Evolutionary conservation across 2,329 filamentous ascomycete species (phyloP), one percentile per base, ranked within the genome.

Genomic region (Dothistroma pini): DNA sequence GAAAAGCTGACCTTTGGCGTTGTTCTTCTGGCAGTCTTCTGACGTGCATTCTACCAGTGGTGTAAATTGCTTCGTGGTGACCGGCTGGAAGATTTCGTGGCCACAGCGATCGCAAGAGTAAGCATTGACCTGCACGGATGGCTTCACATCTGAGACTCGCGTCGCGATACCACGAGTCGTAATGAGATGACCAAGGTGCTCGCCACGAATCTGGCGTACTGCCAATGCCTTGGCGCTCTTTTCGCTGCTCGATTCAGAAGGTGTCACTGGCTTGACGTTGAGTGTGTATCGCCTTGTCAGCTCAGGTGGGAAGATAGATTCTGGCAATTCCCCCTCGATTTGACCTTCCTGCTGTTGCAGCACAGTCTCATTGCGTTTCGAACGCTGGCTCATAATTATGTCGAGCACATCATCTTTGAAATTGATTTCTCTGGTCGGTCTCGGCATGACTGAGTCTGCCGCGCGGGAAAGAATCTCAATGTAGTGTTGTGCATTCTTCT

Each of bases 331-430:
- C 7, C 86, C 82, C 58, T 84, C 72, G 5, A 79, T 77, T 2
- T 69, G 72, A 12, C 74, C 73, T 53, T 81, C 78, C 29, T 70
- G 68, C 25, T 73, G 71, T 32, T 76, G 72, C 59, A 78, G 75
- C 63, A 96, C 82, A 49, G 88, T 87, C 67, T 91, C 89, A 75
- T 99, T 97, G 69, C 92, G 87, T 70, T 88, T 89, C 69, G 90
- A 87, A 69, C 95, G 88, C 73, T 96, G 91, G 47, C 91, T 90
- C 89, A 97, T 96, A 71, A 99, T 89, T 32, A 99, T 91, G 77
- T 99, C 95, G 49, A 99, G 83, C 10, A 97, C 93, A 76, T 99
- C 95, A 72, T 97, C 93, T 76, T 97, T 97, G 83, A 96, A 97
- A 85, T 85, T 93, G 67, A 93, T 83, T 66, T 96, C 91, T 57